These are phyloP conservation scores for Camellia granthamiana DNA, from an alignment of 148 eudicot genomes.

Conservation along the genomic window DNA sequence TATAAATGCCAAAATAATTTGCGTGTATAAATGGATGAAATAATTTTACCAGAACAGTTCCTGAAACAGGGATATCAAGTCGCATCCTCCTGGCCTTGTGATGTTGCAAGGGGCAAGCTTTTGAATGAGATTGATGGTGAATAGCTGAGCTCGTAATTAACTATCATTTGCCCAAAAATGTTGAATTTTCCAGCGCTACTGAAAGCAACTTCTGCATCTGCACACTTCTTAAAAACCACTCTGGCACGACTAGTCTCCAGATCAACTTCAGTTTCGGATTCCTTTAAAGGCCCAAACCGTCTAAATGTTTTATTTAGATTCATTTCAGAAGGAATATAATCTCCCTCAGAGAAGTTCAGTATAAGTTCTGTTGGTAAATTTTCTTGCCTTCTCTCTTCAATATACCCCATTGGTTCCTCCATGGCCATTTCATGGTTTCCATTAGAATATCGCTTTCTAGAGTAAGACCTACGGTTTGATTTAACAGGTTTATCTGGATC, in stretches of 20 bases:
- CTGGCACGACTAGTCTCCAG: conserved; percentile 59
- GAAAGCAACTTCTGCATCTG: conserved; percentile 92
- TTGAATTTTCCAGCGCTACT: conserved; percentile 71
- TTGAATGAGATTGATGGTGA: conserved; percentile 44
- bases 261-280: conserved; percentile 77
- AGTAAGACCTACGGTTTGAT: conserved; percentile 39
- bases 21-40: background rate
- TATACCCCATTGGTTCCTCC: conserved; percentile 26
- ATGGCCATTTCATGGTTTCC: conserved; percentile 34
- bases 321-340: conserved; percentile 61
- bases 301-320: conserved; percentile 73
- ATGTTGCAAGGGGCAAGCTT: conserved; percentile 32
- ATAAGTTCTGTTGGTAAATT: conserved; percentile 69
- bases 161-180: conserved; percentile 66
- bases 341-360: conserved; percentile 60
- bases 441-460: conserved; percentile 54
- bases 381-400: conserved; percentile 38
- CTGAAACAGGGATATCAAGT: conserved; percentile 30
- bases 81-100: conserved; percentile 40
- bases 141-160: conserved; percentile 73
- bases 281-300: conserved; percentile 84
- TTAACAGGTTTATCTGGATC: conserved; percentile 46
- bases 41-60: conserved; percentile 15
- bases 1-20: background rate
- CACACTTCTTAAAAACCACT: conserved; percentile 73